These are phyloP conservation scores for Penicillium sp. DNA, from an alignment of 2,329 filamentous ascomycete species.

Conservation along the genomic window DNA sequence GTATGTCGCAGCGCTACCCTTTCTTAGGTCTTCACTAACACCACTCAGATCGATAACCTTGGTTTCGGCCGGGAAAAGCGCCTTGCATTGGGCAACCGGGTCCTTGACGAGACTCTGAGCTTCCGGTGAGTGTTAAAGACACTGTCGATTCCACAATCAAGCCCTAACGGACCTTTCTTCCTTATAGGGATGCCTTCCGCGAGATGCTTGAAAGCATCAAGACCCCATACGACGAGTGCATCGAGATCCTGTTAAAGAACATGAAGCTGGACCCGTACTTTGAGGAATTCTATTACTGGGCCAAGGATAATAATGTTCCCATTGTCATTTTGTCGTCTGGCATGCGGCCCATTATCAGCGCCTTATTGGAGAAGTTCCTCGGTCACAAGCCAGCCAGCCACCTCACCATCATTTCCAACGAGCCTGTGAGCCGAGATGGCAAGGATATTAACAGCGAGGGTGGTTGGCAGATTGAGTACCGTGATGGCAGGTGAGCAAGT, in stretches of 20 bases:
- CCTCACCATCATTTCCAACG: constrained; percentile 88
- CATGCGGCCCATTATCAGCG: constrained; percentile 88
- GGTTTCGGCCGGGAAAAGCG: constrained; percentile 76
- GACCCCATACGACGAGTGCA: constrained; percentile 77
- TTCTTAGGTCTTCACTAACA: background rate
- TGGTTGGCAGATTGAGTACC: constrained; percentile 86
- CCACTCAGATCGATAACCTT: constrained; percentile 80
- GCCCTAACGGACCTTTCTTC: constrained; percentile 4
- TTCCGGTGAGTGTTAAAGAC: constrained; percentile 61
- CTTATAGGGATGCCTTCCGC: constrained; percentile 69
- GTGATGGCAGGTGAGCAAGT: constrained; percentile 69
- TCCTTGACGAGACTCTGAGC: constrained; percentile 66
- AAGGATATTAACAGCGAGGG: constrained; percentile 74
- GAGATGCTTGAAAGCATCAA: constrained; percentile 89
- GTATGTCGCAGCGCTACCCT: constrained; percentile 36
- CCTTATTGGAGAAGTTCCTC: constrained; percentile 74
- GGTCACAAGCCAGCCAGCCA: constrained; percentile 69
- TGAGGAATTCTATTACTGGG: constrained; percentile 83
- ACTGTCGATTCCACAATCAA: background rate
- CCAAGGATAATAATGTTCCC: constrained; percentile 76
- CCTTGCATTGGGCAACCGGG: constrained; percentile 70
- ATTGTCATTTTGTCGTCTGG: constrained; percentile 89
- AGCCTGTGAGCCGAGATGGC: constrained; percentile 65
- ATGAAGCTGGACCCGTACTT: constrained; percentile 89
- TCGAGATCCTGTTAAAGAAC: constrained; percentile 73